A percentile compares a stretch with the other conserved stretches of the same genome.
phyloP scores from a whole-genome alignment of 192 early-diverging fungal genomes.

The Entomortierella chlamydospora region DNA sequence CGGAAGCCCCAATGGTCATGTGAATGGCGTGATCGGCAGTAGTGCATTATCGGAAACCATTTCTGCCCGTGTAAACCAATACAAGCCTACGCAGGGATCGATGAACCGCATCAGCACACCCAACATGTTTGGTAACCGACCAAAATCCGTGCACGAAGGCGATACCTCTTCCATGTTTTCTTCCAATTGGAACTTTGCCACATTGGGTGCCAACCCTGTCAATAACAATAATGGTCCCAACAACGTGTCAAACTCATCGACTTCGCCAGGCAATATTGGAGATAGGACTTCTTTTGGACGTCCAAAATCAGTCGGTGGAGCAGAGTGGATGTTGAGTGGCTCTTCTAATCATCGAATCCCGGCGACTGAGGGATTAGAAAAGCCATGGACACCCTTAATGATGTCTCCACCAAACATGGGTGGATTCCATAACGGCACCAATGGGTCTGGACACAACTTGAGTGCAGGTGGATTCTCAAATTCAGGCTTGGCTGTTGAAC shows the following conservation, averaged over 20 bases:
- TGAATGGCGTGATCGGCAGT: conserved; percentile 31
- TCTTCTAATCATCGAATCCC: conserved; percentile 7
- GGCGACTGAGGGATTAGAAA: conserved; percentile 30
- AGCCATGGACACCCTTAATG: conserved; percentile 41
- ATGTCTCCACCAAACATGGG: conserved; percentile 47
- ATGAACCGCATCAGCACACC: conserved; percentile 28
- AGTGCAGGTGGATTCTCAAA: conserved; percentile 29
- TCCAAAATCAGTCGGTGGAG: conserved; percentile 61
- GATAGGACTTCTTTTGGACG: conserved; percentile 50
- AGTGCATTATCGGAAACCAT: conserved; percentile 24
- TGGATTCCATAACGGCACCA: conserved; percentile 45
- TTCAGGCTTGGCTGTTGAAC: conserved; percentile 48
- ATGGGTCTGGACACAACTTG: conserved; percentile 41
- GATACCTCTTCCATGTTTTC: conserved; percentile 50
- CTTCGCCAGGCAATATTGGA: conserved; percentile 43
- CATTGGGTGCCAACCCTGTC: conserved; percentile 40
- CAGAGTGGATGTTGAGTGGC: conserved; percentile 53
- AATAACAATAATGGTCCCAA: conserved; percentile 1
- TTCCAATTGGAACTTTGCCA: conserved; percentile 47
- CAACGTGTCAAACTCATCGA: conserved; percentile 13
- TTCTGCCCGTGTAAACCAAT: conserved; percentile 28
- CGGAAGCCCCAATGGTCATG: conserved; percentile 24
- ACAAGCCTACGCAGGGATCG: conserved; percentile 24
- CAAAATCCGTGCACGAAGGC: conserved; percentile 52
- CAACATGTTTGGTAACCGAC: conserved; percentile 27